Base-by-base conservation (phyloP, 1,284 basidiomycete species). In the Coniferiporia weirii region DNA sequence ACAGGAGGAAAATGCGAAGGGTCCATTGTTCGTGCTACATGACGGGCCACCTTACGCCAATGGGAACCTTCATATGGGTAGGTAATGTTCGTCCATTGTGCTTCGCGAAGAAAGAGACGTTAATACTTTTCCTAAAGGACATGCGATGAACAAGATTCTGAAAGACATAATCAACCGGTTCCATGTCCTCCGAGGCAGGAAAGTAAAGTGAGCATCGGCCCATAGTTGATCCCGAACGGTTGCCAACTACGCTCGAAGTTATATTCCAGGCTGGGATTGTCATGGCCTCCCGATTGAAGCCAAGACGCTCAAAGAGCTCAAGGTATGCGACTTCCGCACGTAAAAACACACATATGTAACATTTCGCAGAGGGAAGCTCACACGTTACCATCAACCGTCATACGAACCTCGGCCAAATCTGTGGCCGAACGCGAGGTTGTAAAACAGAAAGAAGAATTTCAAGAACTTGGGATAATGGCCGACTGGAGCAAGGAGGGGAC, bases 11-110 rank as follows among this genome's bases (percentile, higher is more conserved):
- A 82, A 89, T 67, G 81, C 78, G 27, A 72, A 79, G 22, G 81
- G 87, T 2, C 80, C 84, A 0, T 68, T 84, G 50, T 98, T 95
- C 69, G 86, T 98, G 22, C 78, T 97, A 52, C 95, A 97, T 67
- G 97, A 99, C 71, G 97, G 97, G 0, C 97, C 97, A 20, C 97
- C 96, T 0, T 99, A 99, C 68, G 97, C 97, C 1, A 99, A 99
- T 70, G 97, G 97, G 0, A 82, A 91, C 66, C 75, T 99, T 50
- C 97, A 99, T 69, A 95, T 96, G 78, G 96, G 95, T 96, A 78
- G 96, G 95, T 94, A 64, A 64, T 79, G 68, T 19, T 15, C 5
- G 43, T 61, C 13, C 27, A 48, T 38, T 46, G 48, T 43, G 2
- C 17, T 15, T 34, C 2, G 22, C 34, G 35, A 52, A 47, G 52